A percentile compares a stretch with the other conserved stretches of the same genome.
Evolutionary conservation across 306 rosid genomes (phyloP).

Genomic region (Senna siamea): DNA sequence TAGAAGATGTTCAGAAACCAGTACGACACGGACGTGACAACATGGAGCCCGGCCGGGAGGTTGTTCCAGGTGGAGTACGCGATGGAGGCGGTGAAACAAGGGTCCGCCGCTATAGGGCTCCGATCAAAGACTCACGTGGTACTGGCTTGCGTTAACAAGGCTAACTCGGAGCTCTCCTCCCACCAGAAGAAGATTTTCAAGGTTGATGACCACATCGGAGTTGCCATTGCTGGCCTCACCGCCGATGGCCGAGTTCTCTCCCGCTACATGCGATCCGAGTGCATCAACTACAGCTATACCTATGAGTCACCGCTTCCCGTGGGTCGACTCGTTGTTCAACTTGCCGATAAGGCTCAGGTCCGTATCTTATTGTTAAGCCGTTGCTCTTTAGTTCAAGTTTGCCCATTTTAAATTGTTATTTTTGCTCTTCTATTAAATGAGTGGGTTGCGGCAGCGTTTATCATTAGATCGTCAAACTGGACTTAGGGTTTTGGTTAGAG

Average conservation of each 20-base stretch:
- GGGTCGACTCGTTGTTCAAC: slow-evolving; percentile 93
- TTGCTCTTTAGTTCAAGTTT: slow-evolving; percentile 18
- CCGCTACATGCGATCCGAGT: slow-evolving; percentile 90
- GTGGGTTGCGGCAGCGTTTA: not conserved
- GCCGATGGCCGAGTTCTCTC: slow-evolving; percentile 98
- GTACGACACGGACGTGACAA: slow-evolving; percentile 90
- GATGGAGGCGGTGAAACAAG: slow-evolving; percentile 97
- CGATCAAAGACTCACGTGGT: slow-evolving; percentile 97
- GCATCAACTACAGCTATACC: slow-evolving; percentile 78
- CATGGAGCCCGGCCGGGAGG: slow-evolving; percentile 91
- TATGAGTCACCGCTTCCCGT: slow-evolving; percentile 91
- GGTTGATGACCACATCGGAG: slow-evolving; percentile 96
- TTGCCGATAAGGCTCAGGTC: slow-evolving; percentile 97
- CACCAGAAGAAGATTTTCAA: slow-evolving; percentile 99
- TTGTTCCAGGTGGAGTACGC: slow-evolving; percentile 96
- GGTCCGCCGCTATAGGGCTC: slow-evolving; percentile 96
- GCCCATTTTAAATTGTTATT: not conserved
- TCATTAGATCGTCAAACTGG: slow-evolving; percentile 33
- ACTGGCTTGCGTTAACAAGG: slow-evolving; percentile 87
- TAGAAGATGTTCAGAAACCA: slow-evolving; percentile 75
- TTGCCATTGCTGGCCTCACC: slow-evolving; percentile 93
- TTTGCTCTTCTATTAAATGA: not conserved
- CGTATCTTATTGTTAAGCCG: not conserved
- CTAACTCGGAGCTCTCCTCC: slow-evolving; percentile 87
- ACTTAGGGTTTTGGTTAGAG: slow-evolving; percentile 40